Evolutionary conservation across 2,329 filamentous ascomycete genomes (phyloP), one percentile per base, ranked within the genome.

Genomic region (Apiospora kogelbergensis): DNA sequence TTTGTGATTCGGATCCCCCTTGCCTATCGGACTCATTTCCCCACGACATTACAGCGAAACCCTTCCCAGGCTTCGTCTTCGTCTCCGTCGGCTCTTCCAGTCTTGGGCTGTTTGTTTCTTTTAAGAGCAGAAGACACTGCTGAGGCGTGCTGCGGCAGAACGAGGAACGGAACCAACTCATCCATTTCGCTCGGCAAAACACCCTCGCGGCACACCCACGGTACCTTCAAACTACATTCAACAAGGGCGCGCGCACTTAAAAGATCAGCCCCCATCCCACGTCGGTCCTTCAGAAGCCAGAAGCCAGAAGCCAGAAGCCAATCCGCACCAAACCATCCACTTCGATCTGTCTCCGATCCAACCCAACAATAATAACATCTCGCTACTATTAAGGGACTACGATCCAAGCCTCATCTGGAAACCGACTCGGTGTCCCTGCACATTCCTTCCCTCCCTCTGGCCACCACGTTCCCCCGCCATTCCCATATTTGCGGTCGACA

Each of bases 1-100:
- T 60, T 60, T 60, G 53, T 37, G 53, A 60, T 60, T 60, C 30
- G 53, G 53, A 60, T 60, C 37, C 53, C 53, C 53, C 53, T 60
- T 60, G 22, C 53, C 30, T 37, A 60, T 60, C 53, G 53, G 53
- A 57, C 53, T 60, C 53, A 60, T 60, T 60, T 60, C 53, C 46
- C 53, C 53, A 60, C 53, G 26, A 60, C 53, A 60, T 60, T 60
- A 37, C 53, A 37, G 53, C 53, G 53, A 60, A 60, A 60, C 53
- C 30, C 53, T 37, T 17, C 53, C 53, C n/a, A 60, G 30, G 53
- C 53, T n/a, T 60, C 53, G 37, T 17, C 53, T 30, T n/a, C 37
- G 30, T 26, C 53, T n/a, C 37, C 53, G 37, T 60, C 53, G 33
- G 20, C n/a, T 26, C 53, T 22, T 60, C 30, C 37, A 30, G 33